Evolutionary conservation across 495 filamentous ascomycete species (phyloP).

Genomic region (Penicillium simplicissimum): DNA sequence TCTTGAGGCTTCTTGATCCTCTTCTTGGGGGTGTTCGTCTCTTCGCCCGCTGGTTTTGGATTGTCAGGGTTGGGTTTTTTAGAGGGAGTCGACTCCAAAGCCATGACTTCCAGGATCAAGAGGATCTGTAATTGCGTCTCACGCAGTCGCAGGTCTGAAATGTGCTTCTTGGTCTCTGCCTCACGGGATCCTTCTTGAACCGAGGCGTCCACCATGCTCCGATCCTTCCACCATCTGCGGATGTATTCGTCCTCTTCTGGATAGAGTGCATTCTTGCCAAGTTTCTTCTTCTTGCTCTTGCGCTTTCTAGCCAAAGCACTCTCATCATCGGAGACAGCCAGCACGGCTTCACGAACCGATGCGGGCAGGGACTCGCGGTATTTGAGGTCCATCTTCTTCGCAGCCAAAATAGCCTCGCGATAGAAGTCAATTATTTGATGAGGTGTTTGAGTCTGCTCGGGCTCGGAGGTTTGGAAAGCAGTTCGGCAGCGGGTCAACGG

Average conservation of each 20-base stretch:
- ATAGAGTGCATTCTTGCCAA: slow-evolving; percentile 77
- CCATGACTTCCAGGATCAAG: slow-evolving; percentile 82
- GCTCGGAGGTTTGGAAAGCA: slow-evolving; percentile 64
- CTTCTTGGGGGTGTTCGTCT: slow-evolving; percentile 44
- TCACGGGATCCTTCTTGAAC: slow-evolving; percentile 48
- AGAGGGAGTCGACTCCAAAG: slow-evolving; percentile 55
- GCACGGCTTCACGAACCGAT: slow-evolving; percentile 63
- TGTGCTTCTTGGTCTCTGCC: slow-evolving; percentile 55
- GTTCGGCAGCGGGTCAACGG: slow-evolving; percentile 85
- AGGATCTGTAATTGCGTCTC: slow-evolving; percentile 92
- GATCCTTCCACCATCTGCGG: slow-evolving; percentile 73
- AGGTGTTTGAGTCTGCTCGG: slow-evolving; percentile 28
- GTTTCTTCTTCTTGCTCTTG: slow-evolving; percentile 67
- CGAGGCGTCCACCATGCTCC: slow-evolving; percentile 42
- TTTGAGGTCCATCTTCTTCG: slow-evolving; percentile 81
- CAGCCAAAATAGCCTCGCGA: slow-evolving; percentile 67
- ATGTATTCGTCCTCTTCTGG: slow-evolving; percentile 73
- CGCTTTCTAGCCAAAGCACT: slow-evolving; percentile 50
- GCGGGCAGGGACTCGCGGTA: slow-evolving; percentile 75
- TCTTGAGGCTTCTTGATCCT: slow-evolving; percentile 57
- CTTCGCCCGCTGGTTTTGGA: slow-evolving; percentile 31
- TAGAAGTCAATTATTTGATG: slow-evolving; percentile 65
- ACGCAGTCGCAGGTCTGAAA: slow-evolving; percentile 66
- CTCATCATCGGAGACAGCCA: slow-evolving; percentile 63
- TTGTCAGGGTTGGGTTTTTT: slow-evolving; percentile 33